phyloP scores from a whole-genome alignment of 305 asterid species.

The Coffea humblotiana region DNA sequence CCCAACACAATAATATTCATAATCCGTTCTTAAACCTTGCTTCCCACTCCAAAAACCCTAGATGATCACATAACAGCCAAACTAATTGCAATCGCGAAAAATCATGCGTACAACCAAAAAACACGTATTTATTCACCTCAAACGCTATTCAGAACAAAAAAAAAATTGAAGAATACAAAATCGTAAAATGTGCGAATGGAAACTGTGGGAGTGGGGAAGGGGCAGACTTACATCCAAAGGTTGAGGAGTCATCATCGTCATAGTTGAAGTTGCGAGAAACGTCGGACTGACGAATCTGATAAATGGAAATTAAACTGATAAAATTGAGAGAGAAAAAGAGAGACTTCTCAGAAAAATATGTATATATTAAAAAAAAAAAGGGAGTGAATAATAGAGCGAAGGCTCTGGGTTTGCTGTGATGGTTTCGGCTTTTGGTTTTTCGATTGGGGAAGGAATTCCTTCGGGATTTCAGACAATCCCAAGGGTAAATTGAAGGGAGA shows the following conservation, averaged over 20 bases:
- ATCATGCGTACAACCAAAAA: not conserved
- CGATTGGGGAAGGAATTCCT: slow-evolving; percentile 25
- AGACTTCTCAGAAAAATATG: not conserved
- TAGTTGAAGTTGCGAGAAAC: slow-evolving; percentile 43
- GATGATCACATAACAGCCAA: slow-evolving; percentile 41
- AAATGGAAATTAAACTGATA: slow-evolving; percentile 10
- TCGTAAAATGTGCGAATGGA: slow-evolving; percentile 9
- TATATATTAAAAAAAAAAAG: too few relatives aligned
- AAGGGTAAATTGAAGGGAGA: slow-evolving; percentile 21
- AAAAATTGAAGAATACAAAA: slow-evolving; percentile 18
- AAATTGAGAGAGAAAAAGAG: not conserved
- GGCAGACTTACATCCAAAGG: slow-evolving; percentile 68
- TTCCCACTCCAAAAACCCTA: slow-evolving; percentile 63
- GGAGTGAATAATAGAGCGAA: not conserved
- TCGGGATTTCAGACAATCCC: slow-evolving; percentile 21
- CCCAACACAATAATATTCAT: not conserved
- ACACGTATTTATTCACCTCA: slow-evolving; percentile 8
- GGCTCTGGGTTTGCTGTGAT: slow-evolving; percentile 40
- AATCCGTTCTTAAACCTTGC: slow-evolving; percentile 36
- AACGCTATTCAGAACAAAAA: not conserved
- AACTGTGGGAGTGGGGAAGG: slow-evolving; percentile 19
- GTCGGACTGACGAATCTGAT: slow-evolving; percentile 54
- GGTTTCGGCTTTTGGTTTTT: slow-evolving; percentile 24
- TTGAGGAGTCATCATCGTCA: slow-evolving; percentile 90
- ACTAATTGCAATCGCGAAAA: not conserved